A percentile compares a stretch with the other conserved stretches of the same genome.
Evolutionary conservation across 2,329 filamentous ascomycete species (phyloP).

Genomic region (Aspergillus sp.): DNA sequence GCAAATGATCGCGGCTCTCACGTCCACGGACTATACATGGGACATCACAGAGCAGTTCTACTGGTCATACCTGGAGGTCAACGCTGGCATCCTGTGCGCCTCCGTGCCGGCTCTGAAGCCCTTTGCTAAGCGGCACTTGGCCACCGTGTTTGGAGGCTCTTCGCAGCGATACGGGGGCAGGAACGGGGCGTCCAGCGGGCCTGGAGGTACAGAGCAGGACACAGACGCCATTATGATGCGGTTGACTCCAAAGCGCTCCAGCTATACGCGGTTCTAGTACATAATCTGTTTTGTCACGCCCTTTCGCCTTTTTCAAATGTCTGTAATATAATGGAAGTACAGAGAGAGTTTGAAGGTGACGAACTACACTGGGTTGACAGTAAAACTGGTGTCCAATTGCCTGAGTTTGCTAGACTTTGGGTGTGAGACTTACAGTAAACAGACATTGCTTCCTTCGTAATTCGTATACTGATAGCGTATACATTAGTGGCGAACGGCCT

Average conservation of each 20-base stretch:
- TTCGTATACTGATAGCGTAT: too few relatives aligned
- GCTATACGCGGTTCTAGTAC: background rate
- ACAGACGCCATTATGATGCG: background rate
- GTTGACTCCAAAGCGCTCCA: background rate
- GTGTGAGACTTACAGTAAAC: too few relatives aligned
- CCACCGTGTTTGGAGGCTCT: background rate
- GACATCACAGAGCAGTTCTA: conserved; percentile 1
- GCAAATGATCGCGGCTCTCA: background rate
- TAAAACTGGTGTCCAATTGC: too few relatives aligned
- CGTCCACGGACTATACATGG: background rate
- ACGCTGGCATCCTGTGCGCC: background rate
- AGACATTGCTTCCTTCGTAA: too few relatives aligned
- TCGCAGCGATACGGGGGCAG: background rate
- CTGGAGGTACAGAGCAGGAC: background rate
- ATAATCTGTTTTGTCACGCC: too few relatives aligned
- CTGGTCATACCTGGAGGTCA: background rate
- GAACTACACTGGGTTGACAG: too few relatives aligned
- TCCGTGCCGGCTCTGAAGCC: background rate
- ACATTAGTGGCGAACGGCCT: too few relatives aligned
- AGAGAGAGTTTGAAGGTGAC: too few relatives aligned
- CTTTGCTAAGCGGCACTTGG: background rate
- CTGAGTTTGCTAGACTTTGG: too few relatives aligned
- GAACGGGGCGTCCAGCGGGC: background rate
- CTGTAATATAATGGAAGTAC: too few relatives aligned
- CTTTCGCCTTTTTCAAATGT: too few relatives aligned